These are phyloP conservation scores for Tausonia pullulans DNA, from an alignment of 1,284 basidiomycete genomes.

Conservation along the genomic window DNA sequence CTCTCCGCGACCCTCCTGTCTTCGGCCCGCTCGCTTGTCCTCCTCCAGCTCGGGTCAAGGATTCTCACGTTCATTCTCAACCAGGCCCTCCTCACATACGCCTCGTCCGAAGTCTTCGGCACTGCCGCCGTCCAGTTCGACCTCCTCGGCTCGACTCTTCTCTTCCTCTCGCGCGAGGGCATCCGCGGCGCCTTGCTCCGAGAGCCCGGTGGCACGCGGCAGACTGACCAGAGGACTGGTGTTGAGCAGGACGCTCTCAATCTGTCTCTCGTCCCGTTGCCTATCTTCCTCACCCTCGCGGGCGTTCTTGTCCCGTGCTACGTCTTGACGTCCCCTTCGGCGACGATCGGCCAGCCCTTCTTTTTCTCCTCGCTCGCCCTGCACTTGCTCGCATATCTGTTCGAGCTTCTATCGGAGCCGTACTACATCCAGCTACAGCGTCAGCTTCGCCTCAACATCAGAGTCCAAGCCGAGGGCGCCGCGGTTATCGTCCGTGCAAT, in stretches of 20 bases:
- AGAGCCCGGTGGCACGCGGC: slow-evolving; percentile 12
- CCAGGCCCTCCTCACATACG: slow-evolving; percentile 71
- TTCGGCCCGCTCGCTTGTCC: slow-evolving; percentile 63
- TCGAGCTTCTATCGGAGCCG: slow-evolving; percentile 72
- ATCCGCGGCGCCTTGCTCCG: slow-evolving; percentile 68
- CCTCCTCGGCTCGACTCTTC: slow-evolving; percentile 70
- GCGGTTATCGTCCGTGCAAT: slow-evolving; percentile 66
- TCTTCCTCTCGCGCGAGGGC: slow-evolving; percentile 86
- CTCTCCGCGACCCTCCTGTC: slow-evolving; percentile 6
- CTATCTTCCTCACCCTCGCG: slow-evolving; percentile 47
- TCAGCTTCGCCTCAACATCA: slow-evolving; percentile 50
- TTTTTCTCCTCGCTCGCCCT: slow-evolving; percentile 53
- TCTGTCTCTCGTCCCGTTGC: slow-evolving; percentile 47
- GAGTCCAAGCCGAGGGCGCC: slow-evolving; percentile 69
- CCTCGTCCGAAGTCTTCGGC: slow-evolving; percentile 75
- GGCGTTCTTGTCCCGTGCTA: slow-evolving; percentile 44
- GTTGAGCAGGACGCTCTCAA: slow-evolving; percentile 34
- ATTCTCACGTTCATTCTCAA: slow-evolving; percentile 79
- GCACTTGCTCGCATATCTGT: slow-evolving; percentile 60
- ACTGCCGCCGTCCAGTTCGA: slow-evolving; percentile 79
- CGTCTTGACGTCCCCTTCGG: slow-evolving; percentile 39
- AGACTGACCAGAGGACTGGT: slow-evolving; percentile 13
- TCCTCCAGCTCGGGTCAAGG: slow-evolving; percentile 73
- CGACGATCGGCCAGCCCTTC: slow-evolving; percentile 48
- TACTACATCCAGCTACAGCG: slow-evolving; percentile 67